Conservation (phyloP, 2,329 filamentous ascomycete species). For the Lomentospora prolificans region DNA sequence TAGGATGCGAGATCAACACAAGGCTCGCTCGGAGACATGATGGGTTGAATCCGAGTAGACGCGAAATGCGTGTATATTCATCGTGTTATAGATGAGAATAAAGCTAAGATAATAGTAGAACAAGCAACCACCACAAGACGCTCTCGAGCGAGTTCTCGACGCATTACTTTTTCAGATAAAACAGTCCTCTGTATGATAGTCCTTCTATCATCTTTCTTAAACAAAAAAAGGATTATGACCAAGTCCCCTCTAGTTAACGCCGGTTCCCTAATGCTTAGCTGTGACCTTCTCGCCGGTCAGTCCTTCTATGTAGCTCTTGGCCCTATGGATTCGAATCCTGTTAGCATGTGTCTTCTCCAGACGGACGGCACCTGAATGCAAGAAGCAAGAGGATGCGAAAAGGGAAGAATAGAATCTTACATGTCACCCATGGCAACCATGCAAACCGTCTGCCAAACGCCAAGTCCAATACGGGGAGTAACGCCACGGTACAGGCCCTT, state of each 20-base stretch:
- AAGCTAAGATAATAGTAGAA: no score
- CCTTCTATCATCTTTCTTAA: not conserved
- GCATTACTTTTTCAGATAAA: not conserved
- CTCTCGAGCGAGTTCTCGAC: not conserved
- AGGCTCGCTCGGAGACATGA: no score
- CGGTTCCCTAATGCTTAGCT: slow-evolving; percentile 50
- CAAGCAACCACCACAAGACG: no score
- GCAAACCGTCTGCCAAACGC: slow-evolving; percentile 98
- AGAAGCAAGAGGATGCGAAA: not conserved
- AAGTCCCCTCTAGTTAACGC: slow-evolving; percentile 9
- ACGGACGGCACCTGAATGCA: no score
- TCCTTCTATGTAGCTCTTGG: slow-evolving; percentile 58
- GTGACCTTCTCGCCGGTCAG: slow-evolving; percentile 54
- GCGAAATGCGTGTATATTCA: no score
- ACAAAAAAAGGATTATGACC: not conserved
- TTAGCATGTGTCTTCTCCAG: slow-evolving; percentile 17
- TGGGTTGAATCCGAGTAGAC: no score
- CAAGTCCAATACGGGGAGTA: slow-evolving; percentile 82
- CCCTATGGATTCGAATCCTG: slow-evolving; percentile 31
- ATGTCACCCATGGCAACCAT: slow-evolving; percentile 99
- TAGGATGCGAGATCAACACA: no score
- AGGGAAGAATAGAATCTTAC: slow-evolving; percentile 41
- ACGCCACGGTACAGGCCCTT: slow-evolving; percentile 94
- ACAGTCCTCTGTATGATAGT: not conserved
- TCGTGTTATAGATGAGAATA: no score